A percentile compares a stretch with the other conserved stretches of the same genome.
phyloP scores from a whole-genome alignment of 352 stramenopile species.

The Phytophthora sansomeana region DNA sequence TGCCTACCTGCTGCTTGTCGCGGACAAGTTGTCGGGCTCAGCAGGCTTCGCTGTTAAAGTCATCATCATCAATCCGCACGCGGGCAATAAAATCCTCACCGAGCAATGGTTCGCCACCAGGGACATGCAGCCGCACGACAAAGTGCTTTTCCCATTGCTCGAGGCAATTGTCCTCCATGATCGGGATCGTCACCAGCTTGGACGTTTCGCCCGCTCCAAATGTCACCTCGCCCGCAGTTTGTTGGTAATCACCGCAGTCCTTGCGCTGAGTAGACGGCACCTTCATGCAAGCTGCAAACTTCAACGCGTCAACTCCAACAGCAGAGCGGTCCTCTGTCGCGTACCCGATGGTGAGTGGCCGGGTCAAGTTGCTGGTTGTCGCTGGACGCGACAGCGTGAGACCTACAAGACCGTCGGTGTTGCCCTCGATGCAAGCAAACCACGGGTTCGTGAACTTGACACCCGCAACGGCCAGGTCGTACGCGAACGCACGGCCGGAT shows the following conservation, averaged over 20 bases:
- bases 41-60: slow-evolving; percentile 76
- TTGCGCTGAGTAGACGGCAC: slow-evolving; percentile 62
- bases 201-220: slow-evolving; percentile 89
- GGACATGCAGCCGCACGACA: slow-evolving; percentile 92
- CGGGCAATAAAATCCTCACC: slow-evolving; percentile 91
- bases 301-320: slow-evolving; percentile 56
- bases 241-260: slow-evolving; percentile 81
- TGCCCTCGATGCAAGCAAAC: slow-evolving; percentile 76
- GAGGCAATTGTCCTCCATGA: slow-evolving; percentile 95
- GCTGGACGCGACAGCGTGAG: slow-evolving; percentile 61
- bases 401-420: slow-evolving; percentile 59
- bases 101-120: slow-evolving; percentile 89
- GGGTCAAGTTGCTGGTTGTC: slow-evolving; percentile 47
- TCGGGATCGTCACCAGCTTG: slow-evolving; percentile 89
- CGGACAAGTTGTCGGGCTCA: slow-evolving; percentile 13
- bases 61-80: slow-evolving; percentile 95
- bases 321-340: slow-evolving; percentile 83
- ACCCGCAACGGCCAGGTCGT: slow-evolving; percentile 61
- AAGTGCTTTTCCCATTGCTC: slow-evolving; percentile 92
- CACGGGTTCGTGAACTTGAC: slow-evolving; percentile 65
- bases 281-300: slow-evolving; percentile 67
- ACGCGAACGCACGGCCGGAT: slow-evolving; percentile 71
- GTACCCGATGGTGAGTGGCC: slow-evolving; percentile 70
- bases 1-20: neutral
- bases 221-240: slow-evolving; percentile 85